Evolutionary conservation across 2,329 filamentous ascomycete species (phyloP), one percentile per base, ranked within the genome.

Genomic region (Fusarium sp.): DNA sequence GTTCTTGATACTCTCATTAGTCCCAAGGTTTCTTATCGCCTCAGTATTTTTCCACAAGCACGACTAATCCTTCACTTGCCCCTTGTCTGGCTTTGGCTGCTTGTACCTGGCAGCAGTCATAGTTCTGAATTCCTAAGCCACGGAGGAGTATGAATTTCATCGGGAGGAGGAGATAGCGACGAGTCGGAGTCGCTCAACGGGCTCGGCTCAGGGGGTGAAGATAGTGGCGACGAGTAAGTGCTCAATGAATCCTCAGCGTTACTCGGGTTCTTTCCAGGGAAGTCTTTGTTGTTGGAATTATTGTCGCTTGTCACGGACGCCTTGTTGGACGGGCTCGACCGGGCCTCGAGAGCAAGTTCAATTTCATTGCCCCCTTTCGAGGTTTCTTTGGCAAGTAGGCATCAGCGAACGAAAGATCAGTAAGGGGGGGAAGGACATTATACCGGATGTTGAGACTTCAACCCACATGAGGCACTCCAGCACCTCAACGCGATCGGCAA

Each of bases 401-500:
- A 38, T 60, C 7, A 49, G 56, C 7, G 26, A 2, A 15, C 29
- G 8, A 35, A 28, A 42, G 4, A 25, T 26, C 24, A 28, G 5
- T 19, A 11, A 13, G 26, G 13, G 3, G 13, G 10, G 9, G 22
- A 43, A 7, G 24, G n/a, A 34, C 7, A 26, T 15, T 43, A 51
- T 53, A 69, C 68, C 58, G 28, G 22, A 29, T 8, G 43, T 44
- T 39, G 53, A 44, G 22, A 42, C 52, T 31, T 43, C 52, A 43
- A 67, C 53, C 66, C 64, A 72, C 59, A 69, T 61, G 29, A 59
- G 61, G 44, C 67, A 72, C 43, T 72, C 66, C 19, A 72, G 56
- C 10, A 72, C 43, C 51, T 72, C 70, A 7, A 72, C 70, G 22
- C 60, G 60, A 13, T 39, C 34, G 5, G 58, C 68, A 35, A 72